Evolutionary conservation across 306 rosid genomes (phyloP).

Genomic region (Citrullus amarus): DNA sequence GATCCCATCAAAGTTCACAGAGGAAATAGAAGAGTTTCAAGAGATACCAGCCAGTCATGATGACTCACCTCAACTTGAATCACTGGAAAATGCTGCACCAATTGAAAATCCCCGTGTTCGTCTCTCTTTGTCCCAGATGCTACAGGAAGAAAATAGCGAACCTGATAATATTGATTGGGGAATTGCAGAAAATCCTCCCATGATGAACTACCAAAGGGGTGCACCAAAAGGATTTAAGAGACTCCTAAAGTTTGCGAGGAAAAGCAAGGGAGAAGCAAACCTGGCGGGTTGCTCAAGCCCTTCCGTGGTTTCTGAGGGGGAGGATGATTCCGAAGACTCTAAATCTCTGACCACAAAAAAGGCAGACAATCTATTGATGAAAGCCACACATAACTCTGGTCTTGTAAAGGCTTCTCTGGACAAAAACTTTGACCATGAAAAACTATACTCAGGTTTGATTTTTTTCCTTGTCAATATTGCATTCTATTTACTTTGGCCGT

Average conservation of each 20-base stretch:
- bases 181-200: constrained; percentile 84
- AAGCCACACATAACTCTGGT: constrained; percentile 66
- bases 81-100: constrained; percentile 35
- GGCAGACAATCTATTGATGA: constrained; percentile 57
- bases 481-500: background rate
- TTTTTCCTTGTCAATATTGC: background rate
- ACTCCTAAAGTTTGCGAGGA: constrained; percentile 86
- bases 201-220: constrained; percentile 69
- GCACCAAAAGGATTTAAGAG: constrained; percentile 94
- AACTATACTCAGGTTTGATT: constrained; percentile 30
- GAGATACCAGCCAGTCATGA: constrained; percentile 35
- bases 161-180: constrained; percentile 81
- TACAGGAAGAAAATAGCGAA: constrained; percentile 88
- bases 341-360: constrained; percentile 35
- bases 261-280: constrained; percentile 77
- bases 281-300: constrained; percentile 80
- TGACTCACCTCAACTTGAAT: constrained; percentile 31
- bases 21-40: constrained; percentile 77
- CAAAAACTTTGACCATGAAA: constrained; percentile 40
- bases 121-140: constrained; percentile 95
- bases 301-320: constrained; percentile 93
- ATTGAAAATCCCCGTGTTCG: constrained; percentile 66
- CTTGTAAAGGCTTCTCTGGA: constrained; percentile 54
- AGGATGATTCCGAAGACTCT: constrained; percentile 73
- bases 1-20: constrained; percentile 77